These are phyloP conservation scores for Leptomonas seymouri DNA, from an alignment of 208 protist species.

Conservation along the genomic window DNA sequence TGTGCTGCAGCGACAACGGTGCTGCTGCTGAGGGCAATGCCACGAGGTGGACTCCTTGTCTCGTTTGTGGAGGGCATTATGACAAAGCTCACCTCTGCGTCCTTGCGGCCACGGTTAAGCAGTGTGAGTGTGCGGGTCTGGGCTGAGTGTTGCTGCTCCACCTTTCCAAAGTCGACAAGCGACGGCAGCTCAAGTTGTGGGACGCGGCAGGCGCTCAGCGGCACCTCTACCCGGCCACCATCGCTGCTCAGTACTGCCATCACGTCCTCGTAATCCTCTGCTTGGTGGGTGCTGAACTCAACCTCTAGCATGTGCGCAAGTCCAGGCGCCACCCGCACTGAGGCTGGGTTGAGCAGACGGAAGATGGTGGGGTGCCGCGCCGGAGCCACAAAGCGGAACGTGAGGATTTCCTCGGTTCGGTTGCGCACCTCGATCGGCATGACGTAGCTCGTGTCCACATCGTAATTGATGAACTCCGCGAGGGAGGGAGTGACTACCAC, in stretches of 20 bases:
- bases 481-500: slow-evolving; percentile 51
- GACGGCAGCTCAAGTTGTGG: slow-evolving; percentile 67
- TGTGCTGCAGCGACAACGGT: slow-evolving; percentile 37
- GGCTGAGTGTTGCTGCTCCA: slow-evolving; percentile 62
- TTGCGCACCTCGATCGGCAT: slow-evolving; percentile 87
- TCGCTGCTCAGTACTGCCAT: slow-evolving; percentile 76
- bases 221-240: slow-evolving; percentile 63
- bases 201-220: slow-evolving; percentile 60
- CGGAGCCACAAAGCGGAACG: slow-evolving; percentile 79
- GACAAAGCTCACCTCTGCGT: slow-evolving; percentile 43
- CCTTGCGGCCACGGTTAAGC: slow-evolving; percentile 73
- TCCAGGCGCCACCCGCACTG: slow-evolving; percentile 74
- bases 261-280: slow-evolving; percentile 73
- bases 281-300: slow-evolving; percentile 79
- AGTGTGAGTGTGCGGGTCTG: slow-evolving; percentile 51
- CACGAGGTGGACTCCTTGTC: slow-evolving; percentile 8
- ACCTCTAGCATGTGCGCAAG: slow-evolving; percentile 77
- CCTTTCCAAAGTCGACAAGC: slow-evolving; percentile 67
- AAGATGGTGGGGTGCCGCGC: slow-evolving; percentile 54
- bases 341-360: slow-evolving; percentile 63
- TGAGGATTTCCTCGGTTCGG: slow-evolving; percentile 52
- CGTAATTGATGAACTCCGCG: slow-evolving; percentile 87
- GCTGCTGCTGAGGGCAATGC: slow-evolving; percentile 26
- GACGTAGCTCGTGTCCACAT: slow-evolving; percentile 87
- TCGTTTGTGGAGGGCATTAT: slow-evolving; percentile 6